Conservation (phyloP, 2,329 filamentous ascomycete species). For the Mollisia scopiformis region DNA sequence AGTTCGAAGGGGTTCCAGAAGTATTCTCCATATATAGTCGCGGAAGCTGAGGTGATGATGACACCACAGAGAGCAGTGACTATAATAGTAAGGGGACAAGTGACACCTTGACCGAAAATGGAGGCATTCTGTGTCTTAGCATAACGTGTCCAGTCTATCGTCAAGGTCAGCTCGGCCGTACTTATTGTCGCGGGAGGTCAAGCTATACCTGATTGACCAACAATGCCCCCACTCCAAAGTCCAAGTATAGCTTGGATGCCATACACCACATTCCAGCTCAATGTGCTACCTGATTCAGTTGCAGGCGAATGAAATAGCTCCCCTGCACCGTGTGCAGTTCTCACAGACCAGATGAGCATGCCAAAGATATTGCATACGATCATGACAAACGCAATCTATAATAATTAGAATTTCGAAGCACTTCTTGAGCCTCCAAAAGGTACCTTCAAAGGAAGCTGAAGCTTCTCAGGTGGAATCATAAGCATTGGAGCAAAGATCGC, state of each 20-base stretch:
- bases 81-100: constrained; percentile 41
- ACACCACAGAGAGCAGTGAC: constrained; percentile 42
- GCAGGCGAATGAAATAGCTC: constrained; percentile 28
- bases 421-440: not conserved
- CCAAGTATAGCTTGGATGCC: constrained; percentile 37
- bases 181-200: no score
- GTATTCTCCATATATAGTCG: constrained; percentile 38
- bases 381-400: constrained; percentile 34
- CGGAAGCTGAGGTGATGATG: constrained; percentile 40
- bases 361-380: constrained; percentile 38
- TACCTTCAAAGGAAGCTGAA: constrained; percentile 33
- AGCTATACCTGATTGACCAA: constrained; percentile 32
- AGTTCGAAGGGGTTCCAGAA: constrained; percentile 45
- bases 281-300: constrained; percentile 30
- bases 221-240: constrained; percentile 33
- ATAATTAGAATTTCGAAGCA: not conserved
- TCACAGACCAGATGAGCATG: constrained; percentile 37
- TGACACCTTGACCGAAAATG: constrained; percentile 35
- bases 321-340: constrained; percentile 34
- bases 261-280: constrained; percentile 37
- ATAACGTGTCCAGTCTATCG: constrained; percentile 39
- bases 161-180: not conserved
- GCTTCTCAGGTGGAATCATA: constrained; percentile 36
- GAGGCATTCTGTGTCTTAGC: constrained; percentile 33
- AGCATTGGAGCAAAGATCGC: constrained; percentile 33